Evolutionary conservation across 2,329 filamentous ascomycete species (phyloP).

Genomic region (Fusarium continuum): DNA sequence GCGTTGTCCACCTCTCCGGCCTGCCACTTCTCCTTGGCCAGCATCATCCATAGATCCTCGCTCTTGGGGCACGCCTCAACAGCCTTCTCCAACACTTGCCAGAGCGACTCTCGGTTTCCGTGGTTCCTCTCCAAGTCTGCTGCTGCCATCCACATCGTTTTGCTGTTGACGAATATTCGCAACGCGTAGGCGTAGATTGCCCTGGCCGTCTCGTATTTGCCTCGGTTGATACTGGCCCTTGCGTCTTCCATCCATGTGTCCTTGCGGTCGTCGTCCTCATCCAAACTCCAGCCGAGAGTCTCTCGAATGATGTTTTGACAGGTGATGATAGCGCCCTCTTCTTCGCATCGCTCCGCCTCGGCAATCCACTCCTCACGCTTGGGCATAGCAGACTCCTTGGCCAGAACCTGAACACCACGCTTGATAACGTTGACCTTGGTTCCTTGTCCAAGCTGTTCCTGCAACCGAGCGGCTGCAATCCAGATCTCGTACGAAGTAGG

Average conservation of each 20-base stretch:
- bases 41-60: constrained; percentile 93
- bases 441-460: constrained; percentile 85
- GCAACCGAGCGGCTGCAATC: constrained; percentile 91
- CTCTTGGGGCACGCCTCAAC: constrained; percentile 92
- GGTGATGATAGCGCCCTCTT: constrained; percentile 86
- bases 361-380: constrained; percentile 97
- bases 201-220: constrained; percentile 87
- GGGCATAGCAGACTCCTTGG: constrained; percentile 93
- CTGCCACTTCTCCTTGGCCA: constrained; percentile 94
- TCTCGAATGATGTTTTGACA: constrained; percentile 91
- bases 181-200: constrained; percentile 94
- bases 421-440: constrained; percentile 92
- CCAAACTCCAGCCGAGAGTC: constrained; percentile 90
- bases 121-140: constrained; percentile 92
- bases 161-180: constrained; percentile 87
- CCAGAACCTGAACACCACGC: constrained; percentile 86
- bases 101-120: constrained; percentile 82
- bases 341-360: constrained; percentile 94
- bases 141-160: constrained; percentile 88
- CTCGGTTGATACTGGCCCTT: constrained; percentile 79
- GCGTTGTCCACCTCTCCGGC: constrained; percentile 88
- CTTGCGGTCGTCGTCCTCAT: constrained; percentile 96
- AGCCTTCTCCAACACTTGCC: constrained; percentile 88
- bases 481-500: constrained; percentile 95
- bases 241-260: constrained; percentile 97